A percentile compares a stretch with the other conserved stretches of the same genome.
phyloP scores from a whole-genome alignment of 1,284 basidiomycete genomes.

The Fomitopsis pinicola region DNA sequence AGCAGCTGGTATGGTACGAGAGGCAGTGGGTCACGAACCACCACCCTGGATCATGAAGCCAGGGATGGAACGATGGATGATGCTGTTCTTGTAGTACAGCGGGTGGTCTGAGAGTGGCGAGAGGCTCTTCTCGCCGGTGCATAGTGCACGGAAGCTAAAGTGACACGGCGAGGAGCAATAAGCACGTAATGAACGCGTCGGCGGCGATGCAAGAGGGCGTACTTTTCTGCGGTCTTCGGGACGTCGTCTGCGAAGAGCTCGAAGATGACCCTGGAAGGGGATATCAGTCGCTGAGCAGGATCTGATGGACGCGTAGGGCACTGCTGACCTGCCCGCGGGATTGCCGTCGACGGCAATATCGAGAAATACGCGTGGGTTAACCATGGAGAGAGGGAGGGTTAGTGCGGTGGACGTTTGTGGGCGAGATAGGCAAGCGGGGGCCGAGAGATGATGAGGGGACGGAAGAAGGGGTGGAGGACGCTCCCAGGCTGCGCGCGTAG shows the following conservation, averaged over 20 bases:
- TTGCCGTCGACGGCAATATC: conserved; percentile 55
- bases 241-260: conserved; percentile 76
- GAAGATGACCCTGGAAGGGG: conserved; percentile 58
- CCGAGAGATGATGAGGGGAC: neutral
- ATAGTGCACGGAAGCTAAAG: conserved; percentile 79
- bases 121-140: conserved; percentile 82
- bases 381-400: conserved; percentile 24
- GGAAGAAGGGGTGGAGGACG: neutral
- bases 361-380: conserved; percentile 62
- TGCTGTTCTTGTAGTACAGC: conserved; percentile 80
- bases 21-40: conserved; percentile 35
- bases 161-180: neutral
- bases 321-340: conserved; percentile 54
- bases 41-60: conserved; percentile 90
- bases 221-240: conserved; percentile 89
- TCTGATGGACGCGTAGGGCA: neutral
- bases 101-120: conserved; percentile 59
- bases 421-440: neutral
- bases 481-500: too few relatives aligned
- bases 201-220: conserved; percentile 3
- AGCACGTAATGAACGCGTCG: neutral
- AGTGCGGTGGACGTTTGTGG: neutral
- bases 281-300: neutral
- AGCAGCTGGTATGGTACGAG: neutral
- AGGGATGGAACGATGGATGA: conserved; percentile 77